These are phyloP conservation scores for Colletotrichum scovillei DNA, from an alignment of 2,329 filamentous ascomycete genomes.

Conservation along the genomic window DNA sequence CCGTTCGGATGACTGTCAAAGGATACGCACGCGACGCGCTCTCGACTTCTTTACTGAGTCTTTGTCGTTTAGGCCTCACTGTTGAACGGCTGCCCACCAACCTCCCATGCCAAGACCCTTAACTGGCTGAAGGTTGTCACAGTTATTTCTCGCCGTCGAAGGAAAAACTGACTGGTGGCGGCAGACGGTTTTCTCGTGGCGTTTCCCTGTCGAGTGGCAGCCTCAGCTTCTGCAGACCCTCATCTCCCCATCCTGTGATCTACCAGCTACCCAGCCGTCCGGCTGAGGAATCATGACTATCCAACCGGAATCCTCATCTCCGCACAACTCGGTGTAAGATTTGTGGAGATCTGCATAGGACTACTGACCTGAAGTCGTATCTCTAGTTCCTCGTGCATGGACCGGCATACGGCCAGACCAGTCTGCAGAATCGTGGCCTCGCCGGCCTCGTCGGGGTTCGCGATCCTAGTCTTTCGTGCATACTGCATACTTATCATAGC, in stretches of 20 bases:
- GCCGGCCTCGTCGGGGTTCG: not conserved
- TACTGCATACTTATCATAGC: not conserved
- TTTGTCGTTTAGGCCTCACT: not conserved
- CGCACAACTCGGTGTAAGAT: not conserved
- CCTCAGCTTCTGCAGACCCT: not conserved
- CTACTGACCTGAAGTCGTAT: not conserved
- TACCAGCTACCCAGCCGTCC: not conserved
- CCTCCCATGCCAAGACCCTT: not conserved
- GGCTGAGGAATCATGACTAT: not conserved
- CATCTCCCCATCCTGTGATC: not conserved
- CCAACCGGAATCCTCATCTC: not conserved
- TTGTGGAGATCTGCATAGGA: slow-evolving; percentile 14
- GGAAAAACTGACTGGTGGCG: not conserved
- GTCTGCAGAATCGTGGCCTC: not conserved
- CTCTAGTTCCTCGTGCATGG: slow-evolving; percentile 1
- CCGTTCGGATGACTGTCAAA: not conserved
- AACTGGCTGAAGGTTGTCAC: not conserved
- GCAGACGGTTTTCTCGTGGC: not conserved
- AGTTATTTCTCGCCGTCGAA: not conserved
- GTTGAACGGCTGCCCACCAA: not conserved
- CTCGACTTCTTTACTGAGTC: not conserved
- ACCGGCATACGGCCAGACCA: not conserved
- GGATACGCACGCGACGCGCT: not conserved
- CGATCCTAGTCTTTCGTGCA: not conserved
- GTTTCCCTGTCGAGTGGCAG: not conserved